Evolutionary conservation across 2,329 filamentous ascomycete species (phyloP).

Genomic region (Ophiostoma fasciatum): DNA sequence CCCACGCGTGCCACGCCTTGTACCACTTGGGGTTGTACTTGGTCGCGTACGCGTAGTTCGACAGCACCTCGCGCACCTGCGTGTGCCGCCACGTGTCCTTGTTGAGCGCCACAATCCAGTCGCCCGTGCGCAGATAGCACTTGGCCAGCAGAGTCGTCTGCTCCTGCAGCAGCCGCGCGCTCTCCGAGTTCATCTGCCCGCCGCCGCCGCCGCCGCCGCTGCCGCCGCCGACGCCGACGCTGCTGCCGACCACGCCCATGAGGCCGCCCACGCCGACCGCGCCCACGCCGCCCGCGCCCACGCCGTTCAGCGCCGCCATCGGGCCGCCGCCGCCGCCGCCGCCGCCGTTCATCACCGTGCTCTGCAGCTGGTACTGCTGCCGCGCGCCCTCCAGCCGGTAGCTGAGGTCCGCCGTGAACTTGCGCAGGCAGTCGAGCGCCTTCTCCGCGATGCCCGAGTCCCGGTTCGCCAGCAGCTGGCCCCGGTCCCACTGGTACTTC

Average conservation of each 20-base stretch:
- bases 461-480: conserved; percentile 39
- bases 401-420: conserved; percentile 46
- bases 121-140: conserved; percentile 89
- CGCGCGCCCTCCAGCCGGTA: conserved; percentile 37
- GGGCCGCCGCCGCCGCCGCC: neutral
- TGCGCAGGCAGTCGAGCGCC: conserved; percentile 42
- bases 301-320: conserved; percentile 4
- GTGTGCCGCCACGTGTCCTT: conserved; percentile 81
- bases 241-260: conserved; percentile 10
- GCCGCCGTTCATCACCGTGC: conserved; percentile 19
- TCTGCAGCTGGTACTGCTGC: conserved; percentile 33
- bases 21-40: conserved; percentile 93
- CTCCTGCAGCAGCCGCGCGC: conserved; percentile 39
- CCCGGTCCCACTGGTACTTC: conserved; percentile 91
- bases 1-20: conserved; percentile 99
- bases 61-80: conserved; percentile 73
- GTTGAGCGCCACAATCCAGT: conserved; percentile 82
- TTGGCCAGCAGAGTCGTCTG: conserved; percentile 70
- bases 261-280: conserved; percentile 20
- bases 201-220: conserved; percentile 11
- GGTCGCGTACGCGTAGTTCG: conserved; percentile 84
- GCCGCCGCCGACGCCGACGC: conserved; percentile 22
- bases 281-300: neutral
- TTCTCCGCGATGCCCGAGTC: conserved; percentile 34
- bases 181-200: conserved; percentile 28